phyloP scores from a whole-genome alignment of 1,284 basidiomycete species.

The Pulveroboletus sp. region DNA sequence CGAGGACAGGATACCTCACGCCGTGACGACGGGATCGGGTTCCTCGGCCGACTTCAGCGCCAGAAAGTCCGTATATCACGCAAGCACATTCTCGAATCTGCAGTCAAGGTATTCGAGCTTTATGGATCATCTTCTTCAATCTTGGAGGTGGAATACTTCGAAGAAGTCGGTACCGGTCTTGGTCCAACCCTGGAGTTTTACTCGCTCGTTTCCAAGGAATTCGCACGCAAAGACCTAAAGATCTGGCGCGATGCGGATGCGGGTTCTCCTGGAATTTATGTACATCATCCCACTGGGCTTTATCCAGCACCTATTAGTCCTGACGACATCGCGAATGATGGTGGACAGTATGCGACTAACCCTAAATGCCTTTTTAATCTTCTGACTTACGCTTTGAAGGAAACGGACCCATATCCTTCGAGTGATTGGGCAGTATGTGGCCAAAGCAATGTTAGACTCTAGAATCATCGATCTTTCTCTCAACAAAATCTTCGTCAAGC shows the following conservation, averaged over 20 bases:
- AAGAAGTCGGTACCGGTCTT: conserved; percentile 96
- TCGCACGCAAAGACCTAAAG: conserved; percentile 82
- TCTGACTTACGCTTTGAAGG: conserved; percentile 34
- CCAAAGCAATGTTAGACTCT: conserved; percentile 95
- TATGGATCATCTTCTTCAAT: conserved; percentile 93
- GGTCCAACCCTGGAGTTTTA: conserved; percentile 99
- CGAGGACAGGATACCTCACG: conserved; percentile 72
- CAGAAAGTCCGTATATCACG: conserved; percentile 97
- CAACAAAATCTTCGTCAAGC: conserved; percentile 89
- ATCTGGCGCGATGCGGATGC: conserved; percentile 89
- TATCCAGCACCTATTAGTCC: conserved; percentile 83
- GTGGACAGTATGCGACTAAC: conserved; percentile 57
- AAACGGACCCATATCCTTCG: conserved; percentile 83
- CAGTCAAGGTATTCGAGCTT: conserved; percentile 95
- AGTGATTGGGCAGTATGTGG: conserved; percentile 95
- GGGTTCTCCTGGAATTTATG: conserved; percentile 59
- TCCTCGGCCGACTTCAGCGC: conserved; percentile 87
- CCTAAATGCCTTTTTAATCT: neutral
- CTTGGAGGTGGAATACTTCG: conserved; percentile 97
- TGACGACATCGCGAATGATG: conserved; percentile 63
- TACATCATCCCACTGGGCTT: conserved; percentile 79
- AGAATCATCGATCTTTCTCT: conserved; percentile 95
- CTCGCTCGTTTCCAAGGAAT: conserved; percentile 89
- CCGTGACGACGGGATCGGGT: conserved; percentile 87
- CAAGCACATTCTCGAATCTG: conserved; percentile 93